These are phyloP conservation scores for Mucor lusitanicus DNA, from an alignment of 371 early-diverging fungal genomes.

Conservation along the genomic window DNA sequence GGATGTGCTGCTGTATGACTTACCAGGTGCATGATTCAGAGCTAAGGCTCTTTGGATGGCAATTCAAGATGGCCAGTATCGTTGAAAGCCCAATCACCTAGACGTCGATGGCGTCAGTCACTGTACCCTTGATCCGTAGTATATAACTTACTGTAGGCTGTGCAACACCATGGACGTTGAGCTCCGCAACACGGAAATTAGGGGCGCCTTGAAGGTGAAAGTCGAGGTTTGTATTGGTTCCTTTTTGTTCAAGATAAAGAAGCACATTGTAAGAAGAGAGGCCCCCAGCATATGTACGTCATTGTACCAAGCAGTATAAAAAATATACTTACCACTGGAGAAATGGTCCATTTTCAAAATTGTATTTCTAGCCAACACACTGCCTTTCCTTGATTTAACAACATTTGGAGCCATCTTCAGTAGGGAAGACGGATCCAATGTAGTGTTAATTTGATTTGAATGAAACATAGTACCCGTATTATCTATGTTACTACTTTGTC, in stretches of 20 bases:
- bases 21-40: constrained; percentile 48
- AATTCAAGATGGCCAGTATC: constrained; percentile 61
- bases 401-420: constrained; percentile 40
- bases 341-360: constrained; percentile 75
- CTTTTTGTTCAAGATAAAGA: constrained; percentile 21
- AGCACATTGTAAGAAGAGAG: neutral
- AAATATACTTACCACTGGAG: constrained; percentile 43
- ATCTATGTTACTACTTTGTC: constrained; percentile 16
- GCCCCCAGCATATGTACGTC: neutral
- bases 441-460: constrained; percentile 1
- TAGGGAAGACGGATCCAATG: constrained; percentile 24
- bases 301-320: neutral
- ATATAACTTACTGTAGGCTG: constrained; percentile 59
- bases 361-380: constrained; percentile 60
- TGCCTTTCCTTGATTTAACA: constrained; percentile 52
- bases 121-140: neutral
- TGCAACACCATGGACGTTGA: constrained; percentile 70
- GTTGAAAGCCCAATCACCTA: constrained; percentile 63
- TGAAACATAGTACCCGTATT: neutral
- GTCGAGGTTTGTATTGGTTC: constrained; percentile 58
- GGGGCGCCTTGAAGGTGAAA: constrained; percentile 73
- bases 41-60: constrained; percentile 46
- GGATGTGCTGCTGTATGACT: neutral
- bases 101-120: neutral
- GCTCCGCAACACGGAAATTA: constrained; percentile 67